Base-by-base conservation (phyloP, 768 basidiomycete genomes). In the Serendipita sp. region DNA sequence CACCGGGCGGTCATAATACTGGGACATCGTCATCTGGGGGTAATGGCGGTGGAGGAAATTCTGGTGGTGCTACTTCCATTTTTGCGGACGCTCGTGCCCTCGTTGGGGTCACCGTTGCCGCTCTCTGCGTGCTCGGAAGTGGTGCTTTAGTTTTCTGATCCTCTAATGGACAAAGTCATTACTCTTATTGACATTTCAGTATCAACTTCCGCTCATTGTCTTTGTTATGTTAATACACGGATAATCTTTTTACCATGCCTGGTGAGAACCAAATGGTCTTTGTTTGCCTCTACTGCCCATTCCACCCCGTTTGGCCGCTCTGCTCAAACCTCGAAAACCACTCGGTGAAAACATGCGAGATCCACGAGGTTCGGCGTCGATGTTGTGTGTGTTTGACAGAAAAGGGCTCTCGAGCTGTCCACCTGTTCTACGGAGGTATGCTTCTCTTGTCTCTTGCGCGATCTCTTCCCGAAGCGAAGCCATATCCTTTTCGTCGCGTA, bases 391-490 rank as follows among this genome's bases (percentile, higher is more conserved):
- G 38, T 38, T 5, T 11, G 45, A 50, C 53, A 58, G 13, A 31
- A 58, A 58, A 9, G 33, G 33, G 33, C 33, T 34, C 11, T 34
- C 53, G 13, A 34, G 33, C 11, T 58, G 53, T n/a, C 53, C 53
- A 24, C 53, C 53, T 30, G 53, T 34, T 31, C 53, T 24, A 20
- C 53, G 53, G 11, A n/a, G 24, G 30, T 58, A 58, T 58, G 53
- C 53, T 31, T 58, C 53, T 58, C 53, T 28, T n/a, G 53, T 58
- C 30, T 58, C 53, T 31, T 58, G 53, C 9, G 53, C 53, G 30
- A 58, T 58, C 53, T 58, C 53, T 26, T 58, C 53, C 11, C 30
- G 20, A 3, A 58, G 53, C 9, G 53, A 24, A 9, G 53, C 24
- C 20, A 31, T 58, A 11, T 58, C 26, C n/a, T 58, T 58, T 24